A percentile compares a stretch with the other conserved stretches of the same genome.
These are phyloP conservation scores for Fonsecaea erecta DNA, from an alignment of 2,329 filamentous ascomycete species.

Conservation along the genomic window DNA sequence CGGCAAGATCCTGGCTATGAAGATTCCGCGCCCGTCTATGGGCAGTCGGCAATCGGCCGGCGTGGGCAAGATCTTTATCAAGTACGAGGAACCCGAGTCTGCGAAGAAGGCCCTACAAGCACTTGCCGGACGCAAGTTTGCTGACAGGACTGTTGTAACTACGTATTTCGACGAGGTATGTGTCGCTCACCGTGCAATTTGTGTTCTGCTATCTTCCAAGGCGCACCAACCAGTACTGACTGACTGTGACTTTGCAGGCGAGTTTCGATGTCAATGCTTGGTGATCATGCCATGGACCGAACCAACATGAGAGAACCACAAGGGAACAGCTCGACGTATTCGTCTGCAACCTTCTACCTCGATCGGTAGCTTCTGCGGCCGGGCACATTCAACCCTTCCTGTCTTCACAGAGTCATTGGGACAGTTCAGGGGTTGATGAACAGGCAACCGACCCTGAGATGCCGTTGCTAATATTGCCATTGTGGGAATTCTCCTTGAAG, in stretches of 20 bases:
- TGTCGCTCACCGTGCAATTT: neutral
- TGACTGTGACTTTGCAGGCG: slow-evolving; percentile 61
- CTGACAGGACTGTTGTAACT: slow-evolving; percentile 91
- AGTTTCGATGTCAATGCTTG: slow-evolving; percentile 92
- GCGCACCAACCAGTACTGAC: slow-evolving; percentile 13
- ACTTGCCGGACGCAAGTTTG: slow-evolving; percentile 94
- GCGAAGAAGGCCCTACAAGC: slow-evolving; percentile 84
- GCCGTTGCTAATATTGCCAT: neutral
- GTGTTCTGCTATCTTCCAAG: neutral
- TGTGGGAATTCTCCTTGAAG: neutral
- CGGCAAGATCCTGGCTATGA: slow-evolving; percentile 82
- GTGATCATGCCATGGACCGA: slow-evolving; percentile 55
- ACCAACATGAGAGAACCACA: neutral
- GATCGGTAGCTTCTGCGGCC: neutral
- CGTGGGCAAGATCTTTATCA: slow-evolving; percentile 97
- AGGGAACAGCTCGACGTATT: neutral
- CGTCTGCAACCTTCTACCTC: neutral
- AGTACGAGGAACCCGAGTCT: slow-evolving; percentile 78
- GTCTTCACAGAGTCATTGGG: neutral
- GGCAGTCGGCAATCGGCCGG: slow-evolving; percentile 83
- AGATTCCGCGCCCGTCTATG: slow-evolving; percentile 85
- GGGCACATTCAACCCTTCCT: neutral
- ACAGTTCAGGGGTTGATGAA: neutral
- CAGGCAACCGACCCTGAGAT: neutral
- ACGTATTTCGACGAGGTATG: slow-evolving; percentile 92